Percentiles rank a stretch among this genome's conserved stretches.
phyloP scores from a whole-genome alignment of 179 eudicot genomes.

The Beta lomatogona region DNA sequence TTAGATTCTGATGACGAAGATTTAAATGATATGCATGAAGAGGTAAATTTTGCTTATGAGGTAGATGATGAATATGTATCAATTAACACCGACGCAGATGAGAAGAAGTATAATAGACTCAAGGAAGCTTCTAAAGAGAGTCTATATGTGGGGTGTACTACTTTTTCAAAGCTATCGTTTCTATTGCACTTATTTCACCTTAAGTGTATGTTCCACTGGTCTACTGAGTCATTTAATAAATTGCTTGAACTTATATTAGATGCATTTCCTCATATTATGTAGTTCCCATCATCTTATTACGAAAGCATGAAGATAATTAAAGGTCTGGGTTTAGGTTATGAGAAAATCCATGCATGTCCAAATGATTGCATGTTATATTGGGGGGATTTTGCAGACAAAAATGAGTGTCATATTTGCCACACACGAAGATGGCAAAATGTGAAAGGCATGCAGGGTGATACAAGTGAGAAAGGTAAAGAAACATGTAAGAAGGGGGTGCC shows the following conservation, averaged over 20 bases:
- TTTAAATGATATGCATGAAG: background rate
- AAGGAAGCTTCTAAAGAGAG: background rate
- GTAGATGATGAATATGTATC: background rate
- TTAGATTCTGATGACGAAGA: background rate
- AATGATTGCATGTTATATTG: conserved; percentile 30
- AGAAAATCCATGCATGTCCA: conserved; percentile 26
- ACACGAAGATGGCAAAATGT: conserved; percentile 20
- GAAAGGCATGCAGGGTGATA: background rate
- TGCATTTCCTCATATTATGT: background rate
- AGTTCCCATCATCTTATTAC: conserved; percentile 2
- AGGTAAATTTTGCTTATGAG: background rate
- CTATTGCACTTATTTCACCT: background rate
- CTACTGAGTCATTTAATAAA: background rate
- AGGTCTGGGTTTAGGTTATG: conserved; percentile 22
- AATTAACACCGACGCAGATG: background rate
- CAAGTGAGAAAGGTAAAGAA: background rate
- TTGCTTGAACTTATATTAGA: background rate
- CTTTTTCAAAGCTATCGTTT: background rate
- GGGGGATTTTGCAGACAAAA: conserved; percentile 6
- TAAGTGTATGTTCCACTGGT: conserved; percentile 1
- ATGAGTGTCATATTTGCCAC: conserved; percentile 17
- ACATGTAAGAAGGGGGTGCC: background rate
- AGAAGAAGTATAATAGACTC: background rate
- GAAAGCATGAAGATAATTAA: background rate
- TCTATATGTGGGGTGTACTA: background rate